These are phyloP conservation scores for Fusarium armeniacum DNA, from an alignment of 2,329 filamentous ascomycete genomes.

Conservation along the genomic window DNA sequence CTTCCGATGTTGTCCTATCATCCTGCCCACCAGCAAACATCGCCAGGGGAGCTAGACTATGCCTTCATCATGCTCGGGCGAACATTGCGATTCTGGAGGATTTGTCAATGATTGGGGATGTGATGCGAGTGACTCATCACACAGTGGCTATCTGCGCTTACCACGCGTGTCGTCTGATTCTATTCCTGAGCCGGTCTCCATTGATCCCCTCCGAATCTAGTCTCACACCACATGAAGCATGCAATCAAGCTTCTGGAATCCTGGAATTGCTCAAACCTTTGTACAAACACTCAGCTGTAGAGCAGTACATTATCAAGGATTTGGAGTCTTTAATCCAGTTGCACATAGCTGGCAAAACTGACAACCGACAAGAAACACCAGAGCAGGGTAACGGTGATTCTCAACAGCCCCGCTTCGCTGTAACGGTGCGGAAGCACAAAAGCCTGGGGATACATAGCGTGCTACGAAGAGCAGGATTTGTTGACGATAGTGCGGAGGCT, in stretches of 20 bases:
- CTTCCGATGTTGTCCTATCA: background rate
- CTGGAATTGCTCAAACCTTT: background rate
- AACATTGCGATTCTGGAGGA: background rate
- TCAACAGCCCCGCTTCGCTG: background rate
- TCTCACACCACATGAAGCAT: background rate
- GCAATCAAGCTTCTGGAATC: background rate
- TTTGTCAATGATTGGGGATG: background rate
- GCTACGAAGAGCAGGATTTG: background rate
- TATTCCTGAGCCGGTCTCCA: background rate
- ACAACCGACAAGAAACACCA: background rate
- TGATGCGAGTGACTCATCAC: background rate
- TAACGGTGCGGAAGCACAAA: background rate
- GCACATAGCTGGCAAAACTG: background rate
- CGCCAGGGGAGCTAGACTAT: background rate
- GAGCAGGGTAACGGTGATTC: background rate
- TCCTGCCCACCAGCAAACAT: background rate
- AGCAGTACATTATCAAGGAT: background rate
- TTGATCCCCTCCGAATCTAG: background rate
- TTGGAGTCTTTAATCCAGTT: background rate
- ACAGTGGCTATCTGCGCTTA: background rate
- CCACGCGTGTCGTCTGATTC: background rate
- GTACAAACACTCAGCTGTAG: background rate
- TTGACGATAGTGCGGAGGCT: background rate
- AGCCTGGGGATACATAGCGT: background rate
- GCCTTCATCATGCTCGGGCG: background rate